phyloP scores from a whole-genome alignment of 2,329 filamentous ascomycete genomes.

The Hymenotorrendiella dingleyae region DNA sequence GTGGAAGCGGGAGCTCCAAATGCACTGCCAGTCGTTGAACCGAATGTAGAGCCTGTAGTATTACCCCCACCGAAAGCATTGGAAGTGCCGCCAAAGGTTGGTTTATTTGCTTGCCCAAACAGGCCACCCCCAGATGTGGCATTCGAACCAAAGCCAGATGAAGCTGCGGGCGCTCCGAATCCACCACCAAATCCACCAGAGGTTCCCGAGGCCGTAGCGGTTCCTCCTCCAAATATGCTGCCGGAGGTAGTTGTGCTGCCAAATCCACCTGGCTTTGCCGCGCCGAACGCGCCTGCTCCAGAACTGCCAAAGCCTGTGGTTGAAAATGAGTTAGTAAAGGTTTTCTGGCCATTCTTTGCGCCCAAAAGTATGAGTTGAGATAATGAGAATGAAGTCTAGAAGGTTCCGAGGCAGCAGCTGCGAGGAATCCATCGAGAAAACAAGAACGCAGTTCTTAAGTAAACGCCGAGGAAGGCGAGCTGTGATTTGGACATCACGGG shows the following conservation, averaged over 20 bases:
- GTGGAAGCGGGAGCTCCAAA: conserved; percentile 37
- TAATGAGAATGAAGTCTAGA: too few species aligned
- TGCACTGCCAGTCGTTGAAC: conserved; percentile 36
- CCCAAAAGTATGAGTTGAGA: too few species aligned
- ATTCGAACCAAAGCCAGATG: conserved; percentile 21
- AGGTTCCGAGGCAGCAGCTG: too few species aligned
- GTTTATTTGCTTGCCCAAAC: conserved; percentile 24
- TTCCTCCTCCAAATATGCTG: conserved; percentile 46
- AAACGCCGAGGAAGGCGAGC: not conserved
- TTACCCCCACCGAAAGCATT: conserved; percentile 26
- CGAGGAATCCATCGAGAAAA: too few species aligned
- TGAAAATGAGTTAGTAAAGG: conserved; percentile 16
- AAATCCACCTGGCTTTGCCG: conserved; percentile 36
- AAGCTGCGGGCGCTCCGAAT: conserved; percentile 14
- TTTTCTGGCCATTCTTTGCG: too few species aligned
- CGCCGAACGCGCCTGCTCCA: conserved; percentile 29
- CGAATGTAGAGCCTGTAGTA: conserved; percentile 31
- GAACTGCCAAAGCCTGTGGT: conserved; percentile 39
- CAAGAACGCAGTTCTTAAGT: too few species aligned
- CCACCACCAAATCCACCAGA: conserved; percentile 35
- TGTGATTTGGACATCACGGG: conserved; percentile 5
- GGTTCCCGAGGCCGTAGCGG: conserved; percentile 31
- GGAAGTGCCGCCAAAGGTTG: conserved; percentile 30
- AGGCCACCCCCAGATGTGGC: conserved; percentile 22
- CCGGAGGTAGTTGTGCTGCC: conserved; percentile 36